phyloP scores from a whole-genome alignment of 169 alveolate species.

The Cryptosporidium viatorum region DNA sequence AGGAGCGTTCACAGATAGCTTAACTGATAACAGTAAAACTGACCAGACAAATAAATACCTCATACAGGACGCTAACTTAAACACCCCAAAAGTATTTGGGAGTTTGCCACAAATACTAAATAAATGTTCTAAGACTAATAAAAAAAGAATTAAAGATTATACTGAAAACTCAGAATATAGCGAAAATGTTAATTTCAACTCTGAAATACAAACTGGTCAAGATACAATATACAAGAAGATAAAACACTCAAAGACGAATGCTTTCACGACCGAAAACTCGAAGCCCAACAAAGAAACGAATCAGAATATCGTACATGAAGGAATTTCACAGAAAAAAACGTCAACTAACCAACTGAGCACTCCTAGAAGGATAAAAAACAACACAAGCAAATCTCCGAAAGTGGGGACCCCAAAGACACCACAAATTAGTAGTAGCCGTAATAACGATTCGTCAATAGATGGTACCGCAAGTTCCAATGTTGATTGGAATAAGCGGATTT shows the following conservation, averaged over 20 bases:
- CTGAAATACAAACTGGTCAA: not conserved
- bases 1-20: not conserved
- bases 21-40: not conserved
- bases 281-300: not conserved
- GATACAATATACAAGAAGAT: conserved; percentile 18
- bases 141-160: conserved; percentile 41
- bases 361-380: conserved; percentile 4
- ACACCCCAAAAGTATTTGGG: conserved; percentile 30
- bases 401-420: conserved; percentile 22
- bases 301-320: not conserved
- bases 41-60: not conserved
- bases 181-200: conserved; percentile 1
- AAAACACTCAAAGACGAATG: conserved; percentile 28
- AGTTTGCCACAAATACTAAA: not conserved
- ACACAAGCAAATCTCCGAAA: not conserved
- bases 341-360: not conserved
- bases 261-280: not conserved
- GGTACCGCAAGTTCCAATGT: not conserved
- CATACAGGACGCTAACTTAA: conserved; percentile 42
- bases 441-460: not conserved
- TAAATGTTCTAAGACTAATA: not conserved
- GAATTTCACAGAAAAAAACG: not conserved
- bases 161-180: not conserved
- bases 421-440: conserved; percentile 1
- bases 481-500: conserved; percentile 69